Percentiles rank a stretch among this genome's conserved stretches.
Conservation (phyloP, 2,329 filamentous ascomycete species). For the Colletotrichum sp. region DNA sequence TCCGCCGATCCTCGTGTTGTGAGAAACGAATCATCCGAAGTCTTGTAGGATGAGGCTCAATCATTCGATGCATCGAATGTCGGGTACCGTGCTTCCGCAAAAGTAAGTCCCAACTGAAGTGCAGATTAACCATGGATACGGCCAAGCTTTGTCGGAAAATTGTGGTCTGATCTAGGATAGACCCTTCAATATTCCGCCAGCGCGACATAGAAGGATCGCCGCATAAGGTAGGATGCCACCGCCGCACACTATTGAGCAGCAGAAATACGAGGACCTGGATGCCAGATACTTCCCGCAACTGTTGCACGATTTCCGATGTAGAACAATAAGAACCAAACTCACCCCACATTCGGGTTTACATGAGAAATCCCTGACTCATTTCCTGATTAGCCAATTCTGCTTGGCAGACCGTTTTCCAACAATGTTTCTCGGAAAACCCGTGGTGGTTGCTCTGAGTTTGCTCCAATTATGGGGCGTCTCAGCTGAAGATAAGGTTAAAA, state of each 20-base stretch:
- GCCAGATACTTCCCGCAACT: background rate
- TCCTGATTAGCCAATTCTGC: background rate
- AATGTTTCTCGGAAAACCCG: background rate
- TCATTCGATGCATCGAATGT: background rate
- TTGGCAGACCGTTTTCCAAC: background rate
- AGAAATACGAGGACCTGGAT: background rate
- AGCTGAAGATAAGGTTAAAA: conserved; percentile 2
- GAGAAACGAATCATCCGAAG: background rate
- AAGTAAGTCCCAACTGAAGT: background rate
- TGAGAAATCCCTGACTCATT: background rate
- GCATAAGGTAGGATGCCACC: background rate
- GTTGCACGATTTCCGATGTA: background rate
- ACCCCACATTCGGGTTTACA: background rate
- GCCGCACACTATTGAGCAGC: background rate
- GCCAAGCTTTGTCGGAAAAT: background rate
- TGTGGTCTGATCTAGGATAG: background rate
- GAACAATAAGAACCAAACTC: background rate
- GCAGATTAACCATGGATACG: background rate
- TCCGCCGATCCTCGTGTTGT: background rate
- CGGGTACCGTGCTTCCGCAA: background rate
- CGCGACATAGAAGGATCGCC: background rate
- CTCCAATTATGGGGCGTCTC: background rate
- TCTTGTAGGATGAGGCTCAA: background rate
- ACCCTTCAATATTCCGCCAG: background rate
- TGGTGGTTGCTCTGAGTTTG: background rate